Evolutionary conservation across 2,329 filamentous ascomycete species (phyloP), one percentile per base, ranked within the genome.

Genomic region (Trichoderma polysporum): DNA sequence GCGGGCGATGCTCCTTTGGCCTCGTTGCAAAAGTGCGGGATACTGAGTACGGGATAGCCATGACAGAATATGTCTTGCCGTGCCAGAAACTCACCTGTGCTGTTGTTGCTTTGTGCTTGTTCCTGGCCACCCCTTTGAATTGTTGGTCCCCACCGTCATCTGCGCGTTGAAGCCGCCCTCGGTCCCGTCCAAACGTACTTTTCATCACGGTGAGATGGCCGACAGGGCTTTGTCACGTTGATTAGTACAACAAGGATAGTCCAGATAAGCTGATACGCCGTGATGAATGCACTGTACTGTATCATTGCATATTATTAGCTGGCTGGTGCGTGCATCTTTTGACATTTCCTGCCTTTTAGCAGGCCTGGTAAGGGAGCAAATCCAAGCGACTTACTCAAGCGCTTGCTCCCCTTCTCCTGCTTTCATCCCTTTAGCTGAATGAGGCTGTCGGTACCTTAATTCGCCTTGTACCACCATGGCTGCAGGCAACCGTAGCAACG

Each of bases 11-110:
- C 19, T 13, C 53, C n/a, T n/a, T n/a, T n/a, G n/a, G n/a, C n/a
- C 19, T 57, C 22, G 39, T 47, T 45, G 25, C 56, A 47, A 31
- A 27, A 12, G 15, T 13, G 58, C 45, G 58, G 58, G 47, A 61
- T 61, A 61, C 58, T 61, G 45, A 45, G 58, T 39, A 61, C 33
- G 58, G 58, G 45, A 52, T 61, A 61, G 58, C 58, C 57, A 61
- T 50, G 58, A 61, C 15, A 61, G 58, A 52, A 61, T 15, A 15
- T 61, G 17, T 33, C 35, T 61, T 17, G 47, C 59, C 59, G 59
- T 62, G 59, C 59, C 25, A 53, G 47, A 62, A 62, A 53, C 59
- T 62, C 45, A 31, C 19, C 39, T 12, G 41, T 45, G n/a, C 41
- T 45, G 10, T 45, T 4, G 12, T 2, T 45, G n/a, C 22, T 22